Conservation (phyloP, 352 stramenopile species). For the Pythium phragmitis region DNA sequence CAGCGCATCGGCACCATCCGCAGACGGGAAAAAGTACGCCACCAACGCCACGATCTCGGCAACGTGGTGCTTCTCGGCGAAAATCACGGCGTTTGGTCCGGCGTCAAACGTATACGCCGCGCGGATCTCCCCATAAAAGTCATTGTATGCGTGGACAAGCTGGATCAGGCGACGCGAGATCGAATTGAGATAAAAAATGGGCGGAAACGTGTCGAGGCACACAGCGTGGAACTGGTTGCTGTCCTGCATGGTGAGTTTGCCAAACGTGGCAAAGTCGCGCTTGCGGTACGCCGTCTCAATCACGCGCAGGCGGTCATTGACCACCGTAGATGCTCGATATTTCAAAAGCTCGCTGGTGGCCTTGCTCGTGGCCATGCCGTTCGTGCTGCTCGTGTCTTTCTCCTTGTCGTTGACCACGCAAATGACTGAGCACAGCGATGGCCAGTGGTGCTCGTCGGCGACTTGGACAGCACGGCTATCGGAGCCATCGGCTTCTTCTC, state of each 20-base stretch:
- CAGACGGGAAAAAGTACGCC: slow-evolving; percentile 45
- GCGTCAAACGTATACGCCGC: slow-evolving; percentile 99
- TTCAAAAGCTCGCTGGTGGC: slow-evolving; percentile 90
- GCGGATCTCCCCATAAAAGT: slow-evolving; percentile 53
- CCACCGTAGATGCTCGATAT: slow-evolving; percentile 82
- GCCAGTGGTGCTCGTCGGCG: slow-evolving; percentile 91
- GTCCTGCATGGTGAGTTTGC: slow-evolving; percentile 97
- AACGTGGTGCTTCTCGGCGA: slow-evolving; percentile 72
- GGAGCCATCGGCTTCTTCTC: slow-evolving; percentile 52
- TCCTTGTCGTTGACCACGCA: slow-evolving; percentile 95
- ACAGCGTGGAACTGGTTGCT: slow-evolving; percentile 98
- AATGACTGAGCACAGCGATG: slow-evolving; percentile 93
- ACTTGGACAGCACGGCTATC: slow-evolving; percentile 74
- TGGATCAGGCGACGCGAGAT: slow-evolving; percentile 74
- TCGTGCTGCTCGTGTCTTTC: slow-evolving; percentile 97
- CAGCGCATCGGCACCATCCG: slow-evolving; percentile 6
- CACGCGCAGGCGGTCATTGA: slow-evolving; percentile 78
- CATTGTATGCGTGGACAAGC: slow-evolving; percentile 95
- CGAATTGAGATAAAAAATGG: slow-evolving; percentile 99
- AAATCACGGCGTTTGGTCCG: slow-evolving; percentile 97
- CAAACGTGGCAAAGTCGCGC: slow-evolving; percentile 95
- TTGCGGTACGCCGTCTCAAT: slow-evolving; percentile 90
- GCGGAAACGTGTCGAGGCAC: slow-evolving; percentile 97
- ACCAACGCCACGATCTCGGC: slow-evolving; percentile 62
- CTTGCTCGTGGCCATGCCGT: slow-evolving; percentile 95